Percentiles rank a stretch among this genome's conserved stretches.
phyloP scores from a whole-genome alignment of 495 filamentous ascomycete species.

The Xylaria nigripes region DNA sequence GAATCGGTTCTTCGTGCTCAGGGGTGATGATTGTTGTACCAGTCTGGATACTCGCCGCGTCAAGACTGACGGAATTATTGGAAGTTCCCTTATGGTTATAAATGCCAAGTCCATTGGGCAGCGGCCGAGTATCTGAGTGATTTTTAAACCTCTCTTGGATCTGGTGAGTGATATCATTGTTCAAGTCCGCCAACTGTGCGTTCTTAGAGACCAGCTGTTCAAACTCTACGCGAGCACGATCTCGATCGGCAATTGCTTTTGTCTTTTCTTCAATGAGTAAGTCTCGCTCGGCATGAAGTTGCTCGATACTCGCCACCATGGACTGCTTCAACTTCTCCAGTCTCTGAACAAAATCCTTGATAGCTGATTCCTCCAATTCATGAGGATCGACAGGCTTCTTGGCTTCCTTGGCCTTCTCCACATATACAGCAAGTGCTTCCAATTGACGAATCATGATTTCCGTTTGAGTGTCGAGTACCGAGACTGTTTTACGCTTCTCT shows the following conservation, averaged over 20 bases:
- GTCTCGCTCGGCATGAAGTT: constrained; percentile 73
- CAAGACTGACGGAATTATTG: constrained; percentile 53
- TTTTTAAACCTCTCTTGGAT: constrained; percentile 90
- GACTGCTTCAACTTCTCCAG: constrained; percentile 78
- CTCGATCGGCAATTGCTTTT: constrained; percentile 69
- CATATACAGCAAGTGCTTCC: constrained; percentile 63
- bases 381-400: constrained; percentile 62
- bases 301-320: constrained; percentile 70
- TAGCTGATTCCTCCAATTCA: constrained; percentile 72
- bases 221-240: constrained; percentile 89
- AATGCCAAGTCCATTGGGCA: constrained; percentile 74
- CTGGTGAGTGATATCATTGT: constrained; percentile 88
- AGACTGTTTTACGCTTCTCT: constrained; percentile 93
- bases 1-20: constrained; percentile 58
- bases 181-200: constrained; percentile 82
- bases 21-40: constrained; percentile 53
- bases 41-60: constrained; percentile 41
- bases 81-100: constrained; percentile 68
- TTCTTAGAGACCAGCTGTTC: constrained; percentile 92
- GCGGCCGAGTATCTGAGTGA: constrained; percentile 42
- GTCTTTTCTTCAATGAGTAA: constrained; percentile 74
- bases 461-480: constrained; percentile 87
- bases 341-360: constrained; percentile 81
- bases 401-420: constrained; percentile 61
- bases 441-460: constrained; percentile 93